phyloP scores from a whole-genome alignment of 805 yeast species.

The Yarrowia sp. region DNA sequence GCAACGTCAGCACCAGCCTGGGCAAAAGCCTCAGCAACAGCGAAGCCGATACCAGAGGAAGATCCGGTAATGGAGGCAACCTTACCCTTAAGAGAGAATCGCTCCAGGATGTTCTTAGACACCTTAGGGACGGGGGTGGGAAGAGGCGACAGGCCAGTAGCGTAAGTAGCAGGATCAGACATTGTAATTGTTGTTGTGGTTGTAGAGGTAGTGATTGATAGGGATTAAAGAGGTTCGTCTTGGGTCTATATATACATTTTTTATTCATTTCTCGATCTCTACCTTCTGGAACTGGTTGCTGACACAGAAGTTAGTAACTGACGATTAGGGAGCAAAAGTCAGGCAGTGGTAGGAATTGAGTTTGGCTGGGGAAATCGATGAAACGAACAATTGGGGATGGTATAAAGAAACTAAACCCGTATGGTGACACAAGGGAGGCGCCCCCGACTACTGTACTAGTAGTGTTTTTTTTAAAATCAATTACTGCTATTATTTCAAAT shows the following conservation, averaged over 20 bases:
- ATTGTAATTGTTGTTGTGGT: slow-evolving; percentile 9
- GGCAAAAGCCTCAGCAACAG: slow-evolving; percentile 76
- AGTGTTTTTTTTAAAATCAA: too few relatives aligned
- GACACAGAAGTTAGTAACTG: background rate
- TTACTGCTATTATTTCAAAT: too few relatives aligned
- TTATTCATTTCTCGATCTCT: background rate
- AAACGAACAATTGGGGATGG: too few relatives aligned
- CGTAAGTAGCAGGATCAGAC: slow-evolving; percentile 32
- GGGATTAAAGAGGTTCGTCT: background rate
- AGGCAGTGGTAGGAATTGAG: background rate
- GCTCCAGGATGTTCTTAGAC: slow-evolving; percentile 54
- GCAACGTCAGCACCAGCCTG: slow-evolving; percentile 87
- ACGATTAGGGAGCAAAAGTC: background rate
- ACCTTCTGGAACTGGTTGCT: background rate
- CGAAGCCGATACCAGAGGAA: slow-evolving; percentile 79
- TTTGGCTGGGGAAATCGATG: background rate
- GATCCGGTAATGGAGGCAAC: slow-evolving; percentile 85
- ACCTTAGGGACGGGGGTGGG: slow-evolving; percentile 55
- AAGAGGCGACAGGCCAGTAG: slow-evolving; percentile 42
- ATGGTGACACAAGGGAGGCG: too few relatives aligned
- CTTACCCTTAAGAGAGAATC: slow-evolving; percentile 76
- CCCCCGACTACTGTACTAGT: too few relatives aligned
- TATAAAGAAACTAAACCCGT: too few relatives aligned
- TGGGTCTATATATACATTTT: background rate
- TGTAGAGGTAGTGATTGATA: background rate